Percentiles rank a stretch among this genome's conserved stretches.
phyloP scores from a whole-genome alignment of 164 flowering plant species.

The Liriodendron chinense region DNA sequence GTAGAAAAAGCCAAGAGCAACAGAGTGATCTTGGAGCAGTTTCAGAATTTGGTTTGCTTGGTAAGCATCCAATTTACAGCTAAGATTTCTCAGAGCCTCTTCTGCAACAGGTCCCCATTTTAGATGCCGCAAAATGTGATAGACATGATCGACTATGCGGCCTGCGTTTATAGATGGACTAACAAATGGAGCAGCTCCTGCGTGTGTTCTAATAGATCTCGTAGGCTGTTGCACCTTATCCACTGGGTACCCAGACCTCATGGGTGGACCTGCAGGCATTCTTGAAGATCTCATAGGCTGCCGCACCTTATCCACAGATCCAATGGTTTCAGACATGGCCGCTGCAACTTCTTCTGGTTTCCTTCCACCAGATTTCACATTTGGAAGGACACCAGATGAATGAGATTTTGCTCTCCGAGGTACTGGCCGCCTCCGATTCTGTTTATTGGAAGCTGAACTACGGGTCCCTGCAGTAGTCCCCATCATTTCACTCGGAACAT shows the following conservation, averaged over 20 bases:
- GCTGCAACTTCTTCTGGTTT: slow-evolving; percentile 27
- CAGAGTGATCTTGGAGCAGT: slow-evolving; percentile 66
- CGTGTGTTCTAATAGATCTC: slow-evolving; percentile 22
- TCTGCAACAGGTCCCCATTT: slow-evolving; percentile 85
- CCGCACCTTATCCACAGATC: slow-evolving; percentile 20
- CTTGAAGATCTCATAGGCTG: slow-evolving; percentile 8
- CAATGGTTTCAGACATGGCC: slow-evolving; percentile 4
- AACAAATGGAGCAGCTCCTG: slow-evolving; percentile 26
- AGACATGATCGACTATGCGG: slow-evolving; percentile 45
- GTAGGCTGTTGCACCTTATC: slow-evolving; percentile 24
- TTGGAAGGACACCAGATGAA: slow-evolving; percentile 26
- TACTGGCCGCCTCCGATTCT: slow-evolving; percentile 28
- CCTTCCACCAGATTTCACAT: slow-evolving; percentile 24
- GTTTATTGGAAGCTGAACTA: slow-evolving; percentile 22
- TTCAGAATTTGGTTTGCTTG: slow-evolving; percentile 93
- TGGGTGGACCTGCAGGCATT: not conserved
- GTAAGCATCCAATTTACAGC: slow-evolving; percentile 62
- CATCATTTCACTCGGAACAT: slow-evolving; percentile 20
- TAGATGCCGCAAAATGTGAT: slow-evolving; percentile 38
- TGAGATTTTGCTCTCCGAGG: slow-evolving; percentile 38
- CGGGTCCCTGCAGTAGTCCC: slow-evolving; percentile 30
- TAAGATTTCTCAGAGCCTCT: slow-evolving; percentile 59
- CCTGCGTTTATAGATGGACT: slow-evolving; percentile 35
- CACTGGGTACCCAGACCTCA: not conserved
- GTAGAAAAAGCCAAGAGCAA: slow-evolving; percentile 81